Evolutionary conservation across 2,329 filamentous ascomycete species (phyloP).

Genomic region (Ascochyta clinopodiicola): DNA sequence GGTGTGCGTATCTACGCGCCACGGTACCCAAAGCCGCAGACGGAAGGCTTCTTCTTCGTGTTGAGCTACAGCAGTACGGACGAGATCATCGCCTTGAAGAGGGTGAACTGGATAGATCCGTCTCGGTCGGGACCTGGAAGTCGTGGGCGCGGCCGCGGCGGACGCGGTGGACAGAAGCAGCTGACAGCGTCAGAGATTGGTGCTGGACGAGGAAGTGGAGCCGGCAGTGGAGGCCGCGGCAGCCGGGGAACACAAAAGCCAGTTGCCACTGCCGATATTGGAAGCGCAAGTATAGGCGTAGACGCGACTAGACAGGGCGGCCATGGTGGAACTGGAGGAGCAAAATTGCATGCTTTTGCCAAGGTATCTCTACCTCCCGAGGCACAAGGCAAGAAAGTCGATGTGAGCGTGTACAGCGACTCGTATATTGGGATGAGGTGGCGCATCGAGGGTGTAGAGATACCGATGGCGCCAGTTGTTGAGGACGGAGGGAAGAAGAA

Average conservation of each 20-base stretch:
- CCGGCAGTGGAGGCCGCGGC: no score
- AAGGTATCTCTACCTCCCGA: conserved; percentile 66
- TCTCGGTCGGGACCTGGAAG: conserved; percentile 4
- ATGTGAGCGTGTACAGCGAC: conserved; percentile 83
- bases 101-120: conserved; percentile 73
- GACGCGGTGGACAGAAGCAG: conserved; percentile 22
- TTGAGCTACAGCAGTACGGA: conserved; percentile 71
- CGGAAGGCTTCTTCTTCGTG: conserved; percentile 89
- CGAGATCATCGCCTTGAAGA: conserved; percentile 85
- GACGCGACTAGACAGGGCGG: no score
- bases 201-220: no score
- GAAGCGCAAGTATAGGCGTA: no score
- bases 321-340: conserved; percentile 22
- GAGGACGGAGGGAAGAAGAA: conserved; percentile 40
- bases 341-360: conserved; percentile 61
- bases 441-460: conserved; percentile 59
- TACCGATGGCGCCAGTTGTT: conserved; percentile 51
- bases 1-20: conserved; percentile 85
- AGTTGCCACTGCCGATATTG: no score
- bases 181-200: not conserved
- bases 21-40: conserved; percentile 90
- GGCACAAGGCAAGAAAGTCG: conserved; percentile 65
- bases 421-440: conserved; percentile 80
- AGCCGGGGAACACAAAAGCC: no score
- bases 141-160: conserved; percentile 13